Base-by-base conservation (phyloP, 2,329 filamentous ascomycete species). In the Penicillium hesseltinei region DNA sequence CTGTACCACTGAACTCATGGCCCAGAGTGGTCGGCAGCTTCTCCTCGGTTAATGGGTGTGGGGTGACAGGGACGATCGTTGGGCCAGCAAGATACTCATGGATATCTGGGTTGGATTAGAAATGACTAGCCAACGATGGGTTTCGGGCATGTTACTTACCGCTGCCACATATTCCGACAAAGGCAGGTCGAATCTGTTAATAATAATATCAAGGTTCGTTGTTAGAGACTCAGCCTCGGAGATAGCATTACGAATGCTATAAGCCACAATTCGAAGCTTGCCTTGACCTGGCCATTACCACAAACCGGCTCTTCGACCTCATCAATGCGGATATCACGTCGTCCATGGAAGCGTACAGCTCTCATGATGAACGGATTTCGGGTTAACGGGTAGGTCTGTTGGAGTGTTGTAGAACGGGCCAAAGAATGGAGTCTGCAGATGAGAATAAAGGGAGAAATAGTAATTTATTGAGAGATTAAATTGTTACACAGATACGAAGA, bases 1-100 rank as follows among this genome's bases (percentile, higher is more conserved):
- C 75, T 2, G 80, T 78, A 11, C 86, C 86, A 4, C 80, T 82
- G 70, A 88, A 86, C 66, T 89, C 87, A 66, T 89, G 86, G 27
- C 87, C 86, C 10, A 88, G 75, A 0, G 80, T 85, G 10, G 88
- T 77, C 4, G 85, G 86, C 36, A 84, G 77, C 1, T 75, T 77
- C 56, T 83, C 82, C 33, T 79, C 75, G 0, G 85, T 88, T 23
- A 88, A 70, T 2, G 80, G 80, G 64, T 88, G 86, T 1, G 84
- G 82, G 5, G 52, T 61, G 13, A 59, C 61, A 3, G 83, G 82
- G 1, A 80, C 78, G 70, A 82, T 79, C 27, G 73, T 80, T 15
- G 76, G 75, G 2, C 77, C 78, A 15, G 76, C 74, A 46, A 81
- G 72, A 63, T 81, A 84, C 67, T 84, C 81, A 62, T 84, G 81